Evolutionary conservation across 1,284 basidiomycete species (phyloP), one percentile per base, ranked within the genome.

Genomic region (Ceratobasidium sp.): DNA sequence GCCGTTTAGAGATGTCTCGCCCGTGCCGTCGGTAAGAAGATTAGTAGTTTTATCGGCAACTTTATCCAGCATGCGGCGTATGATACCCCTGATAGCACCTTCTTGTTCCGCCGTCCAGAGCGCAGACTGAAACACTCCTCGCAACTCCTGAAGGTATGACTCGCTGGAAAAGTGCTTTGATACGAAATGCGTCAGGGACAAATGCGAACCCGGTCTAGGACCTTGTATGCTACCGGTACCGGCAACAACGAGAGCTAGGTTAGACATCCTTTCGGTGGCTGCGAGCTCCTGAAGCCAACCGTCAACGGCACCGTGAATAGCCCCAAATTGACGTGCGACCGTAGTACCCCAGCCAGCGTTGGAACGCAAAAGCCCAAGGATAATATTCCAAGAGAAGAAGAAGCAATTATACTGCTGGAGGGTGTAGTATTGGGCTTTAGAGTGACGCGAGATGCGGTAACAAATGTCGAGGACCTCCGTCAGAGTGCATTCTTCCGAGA

Each of bases 371-470:
- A 71, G 38, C 4, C 23, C n/a, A 10, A 62, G 23, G 5, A 71
- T 30, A 33, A 71, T 71, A 14, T 38, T 60, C 69, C 69, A 71
- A 20, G 18, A 71, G 20, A 44, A 71, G 41, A 71, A 71, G 16
- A 23, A 71, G 38, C 69, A 71, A 23, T 71, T 71, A n/a, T 41
- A 71, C 46, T 71, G 69, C 23, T 62, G 54, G 1, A 71, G 41
- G 10, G 69, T 71, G 23, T 71, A 71, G 38, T 41, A n/a, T 4
- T 27, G 7, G 12, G 69, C 55, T n/a, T 60, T 27, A 8, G 35
- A n/a, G 44, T 71, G 69, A 16, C 14, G 10, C 10, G 20, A 30
- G 6, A 71, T 71, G n/a, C n/a, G 38, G 27, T 41, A 54, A n/a
- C 55, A 71, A 16, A 71, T 60, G 7, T 44, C 57, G n/a, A 71